These are phyloP conservation scores for Pyrenochaeta sp. DNA, from an alignment of 2,329 filamentous ascomycete genomes.

Conservation along the genomic window DNA sequence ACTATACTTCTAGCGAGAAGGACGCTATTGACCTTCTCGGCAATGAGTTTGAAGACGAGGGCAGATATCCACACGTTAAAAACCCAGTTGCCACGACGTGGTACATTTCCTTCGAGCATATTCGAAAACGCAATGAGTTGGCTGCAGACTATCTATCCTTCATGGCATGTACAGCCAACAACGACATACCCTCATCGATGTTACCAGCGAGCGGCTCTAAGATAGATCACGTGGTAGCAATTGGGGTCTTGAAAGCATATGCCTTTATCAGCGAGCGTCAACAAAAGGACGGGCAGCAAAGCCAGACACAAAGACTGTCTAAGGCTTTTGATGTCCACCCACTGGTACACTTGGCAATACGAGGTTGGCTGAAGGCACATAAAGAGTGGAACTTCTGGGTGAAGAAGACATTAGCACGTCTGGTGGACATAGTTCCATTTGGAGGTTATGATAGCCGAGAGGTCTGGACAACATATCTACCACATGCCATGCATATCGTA, in stretches of 20 bases:
- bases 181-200: slow-evolving; percentile 46
- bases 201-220: slow-evolving; percentile 31
- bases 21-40: slow-evolving; percentile 1
- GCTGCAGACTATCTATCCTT: slow-evolving; percentile 48
- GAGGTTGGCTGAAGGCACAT: slow-evolving; percentile 42
- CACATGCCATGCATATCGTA: slow-evolving; percentile 33
- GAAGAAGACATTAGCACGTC: slow-evolving; percentile 17
- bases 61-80: slow-evolving; percentile 9
- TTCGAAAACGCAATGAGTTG: slow-evolving; percentile 35
- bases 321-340: slow-evolving; percentile 39
- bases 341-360: slow-evolving; percentile 45
- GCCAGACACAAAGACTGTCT: slow-evolving; percentile 6
- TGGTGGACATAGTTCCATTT: slow-evolving; percentile 32
- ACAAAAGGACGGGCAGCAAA: background rate
- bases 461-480: slow-evolving; percentile 40
- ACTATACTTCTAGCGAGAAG: slow-evolving; percentile 5
- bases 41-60: slow-evolving; percentile 11
- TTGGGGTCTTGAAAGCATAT: slow-evolving; percentile 45
- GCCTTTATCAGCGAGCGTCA: slow-evolving; percentile 37
- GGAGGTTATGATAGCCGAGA: slow-evolving; percentile 24
- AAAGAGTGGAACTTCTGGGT: slow-evolving; percentile 18
- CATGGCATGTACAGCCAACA: slow-evolving; percentile 46
- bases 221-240: slow-evolving; percentile 34
- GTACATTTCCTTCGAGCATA: slow-evolving; percentile 46
- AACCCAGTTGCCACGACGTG: slow-evolving; percentile 45